Evolutionary conservation across 305 asterid genomes (phyloP), one percentile per base, ranked within the genome.

Genomic region (Plantago rigida): DNA sequence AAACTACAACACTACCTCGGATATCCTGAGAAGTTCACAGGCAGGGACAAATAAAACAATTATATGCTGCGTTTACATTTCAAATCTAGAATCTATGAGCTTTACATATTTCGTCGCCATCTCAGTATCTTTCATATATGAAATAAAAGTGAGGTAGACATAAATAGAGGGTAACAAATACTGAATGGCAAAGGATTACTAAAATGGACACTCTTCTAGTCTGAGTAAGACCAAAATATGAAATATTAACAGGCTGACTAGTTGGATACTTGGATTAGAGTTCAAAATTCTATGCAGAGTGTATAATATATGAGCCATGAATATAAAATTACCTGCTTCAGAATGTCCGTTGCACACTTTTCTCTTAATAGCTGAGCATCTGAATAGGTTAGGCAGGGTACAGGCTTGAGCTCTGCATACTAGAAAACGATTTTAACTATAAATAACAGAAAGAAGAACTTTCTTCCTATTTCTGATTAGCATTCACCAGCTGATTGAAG

Each of bases 331-430:
- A 87, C 98, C 96, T 92, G 98, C 80, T 78, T 80, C 54, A 92
- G 86, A 66, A 86, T 85, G 28, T 87, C 84, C 64, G 98, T 92
- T 10, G 96, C 85, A 80, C 93, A 88, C 51, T 81, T 83, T 71
- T 92, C 98, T 75, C 98, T 77, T 50, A 92, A 72, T 26, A 63
- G 51, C 47, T 70, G 70, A 69, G 98, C 98, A 80, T 88, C 90
- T 22, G 93, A 73, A 71, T 88, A 88, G 63, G 95, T 88, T 80
- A 86, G 47, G 80, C 96, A 87, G 44, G 96, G 95, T 29, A 88
- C 96, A 26, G 98, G 98, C 82, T 88, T 92, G 69, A 92, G 98
- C 81, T 92, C 96, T 49, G 96, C 95, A 71, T 92, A 92, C 98
- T 92, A 78, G 74, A 79, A 70, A 17, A 71, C 53, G 58, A 73